phyloP scores from a whole-genome alignment of 164 flowering plant species.

The Umbellularia californica region DNA sequence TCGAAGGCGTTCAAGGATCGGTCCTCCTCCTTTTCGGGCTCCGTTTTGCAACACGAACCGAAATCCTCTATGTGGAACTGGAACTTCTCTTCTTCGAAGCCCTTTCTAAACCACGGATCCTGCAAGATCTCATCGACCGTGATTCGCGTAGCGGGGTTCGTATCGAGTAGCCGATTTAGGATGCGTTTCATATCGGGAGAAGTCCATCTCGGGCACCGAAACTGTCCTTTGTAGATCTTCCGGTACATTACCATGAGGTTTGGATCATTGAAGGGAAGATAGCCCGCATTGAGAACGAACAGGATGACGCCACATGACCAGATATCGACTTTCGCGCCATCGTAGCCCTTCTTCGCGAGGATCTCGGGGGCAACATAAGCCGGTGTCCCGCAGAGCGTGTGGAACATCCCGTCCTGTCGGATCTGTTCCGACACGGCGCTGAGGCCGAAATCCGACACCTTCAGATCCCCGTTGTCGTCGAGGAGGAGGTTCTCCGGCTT shows the following conservation, averaged over 20 bases:
- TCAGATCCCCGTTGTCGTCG: conserved; percentile 56
- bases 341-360: conserved; percentile 61
- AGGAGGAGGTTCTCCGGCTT: conserved; percentile 69
- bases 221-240: conserved; percentile 57
- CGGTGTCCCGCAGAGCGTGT: conserved; percentile 71
- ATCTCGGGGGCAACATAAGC: conserved; percentile 77
- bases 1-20: conserved; percentile 43
- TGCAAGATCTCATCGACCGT: conserved; percentile 46
- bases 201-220: conserved; percentile 59
- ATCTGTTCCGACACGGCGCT: conserved; percentile 48
- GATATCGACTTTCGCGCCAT: conserved; percentile 52
- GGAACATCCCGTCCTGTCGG: conserved; percentile 52
- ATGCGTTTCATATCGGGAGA: conserved; percentile 48
- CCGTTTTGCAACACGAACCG: conserved; percentile 1
- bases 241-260: conserved; percentile 65
- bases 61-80: conserved; percentile 4
- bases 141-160: conserved; percentile 50
- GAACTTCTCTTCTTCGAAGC: conserved; percentile 15
- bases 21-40: conserved; percentile 1
- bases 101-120: conserved; percentile 33
- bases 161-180: conserved; percentile 44
- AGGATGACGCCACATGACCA: conserved; percentile 75
- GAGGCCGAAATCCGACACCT: conserved; percentile 63
- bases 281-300: conserved; percentile 55
- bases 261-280: conserved; percentile 59